Evolutionary conservation across 1,139 yeast species (phyloP).

Genomic region (Arxiozyma slooffiae): DNA sequence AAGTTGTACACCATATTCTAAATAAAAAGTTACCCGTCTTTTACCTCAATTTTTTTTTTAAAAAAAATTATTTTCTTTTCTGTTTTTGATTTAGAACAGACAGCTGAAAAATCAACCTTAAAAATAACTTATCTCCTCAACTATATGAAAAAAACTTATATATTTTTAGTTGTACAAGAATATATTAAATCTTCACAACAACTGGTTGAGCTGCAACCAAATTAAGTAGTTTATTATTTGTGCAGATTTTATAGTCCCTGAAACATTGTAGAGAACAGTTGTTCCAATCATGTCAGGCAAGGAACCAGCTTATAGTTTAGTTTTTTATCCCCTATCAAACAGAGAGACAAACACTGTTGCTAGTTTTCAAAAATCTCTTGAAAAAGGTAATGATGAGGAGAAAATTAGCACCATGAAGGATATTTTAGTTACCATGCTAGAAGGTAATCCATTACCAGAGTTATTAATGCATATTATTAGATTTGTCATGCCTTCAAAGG

Average conservation of each 20-base stretch:
- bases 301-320: conserved; percentile 54
- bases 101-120: background rate
- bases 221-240: background rate
- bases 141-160: background rate
- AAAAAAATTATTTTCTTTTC: background rate
- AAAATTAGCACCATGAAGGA: conserved; percentile 87
- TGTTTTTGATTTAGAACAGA: conserved; percentile 1
- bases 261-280: background rate
- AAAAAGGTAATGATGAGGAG: conserved; percentile 80
- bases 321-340: conserved; percentile 64
- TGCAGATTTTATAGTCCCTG: background rate
- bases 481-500: conserved; percentile 91
- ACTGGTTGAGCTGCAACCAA: background rate
- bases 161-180: background rate
- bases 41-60: background rate
- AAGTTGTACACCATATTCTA: background rate
- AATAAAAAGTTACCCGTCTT: background rate
- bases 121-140: background rate
- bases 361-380: conserved; percentile 73
- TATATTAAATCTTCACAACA: background rate
- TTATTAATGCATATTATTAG: conserved; percentile 93
- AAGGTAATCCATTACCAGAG: conserved; percentile 92
- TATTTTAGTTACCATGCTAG: conserved; percentile 76
- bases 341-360: conserved; percentile 54
- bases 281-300: conserved; percentile 9